Conservation (phyloP, 495 filamentous ascomycete genomes). For the Tetracladium marchalianum region DNA sequence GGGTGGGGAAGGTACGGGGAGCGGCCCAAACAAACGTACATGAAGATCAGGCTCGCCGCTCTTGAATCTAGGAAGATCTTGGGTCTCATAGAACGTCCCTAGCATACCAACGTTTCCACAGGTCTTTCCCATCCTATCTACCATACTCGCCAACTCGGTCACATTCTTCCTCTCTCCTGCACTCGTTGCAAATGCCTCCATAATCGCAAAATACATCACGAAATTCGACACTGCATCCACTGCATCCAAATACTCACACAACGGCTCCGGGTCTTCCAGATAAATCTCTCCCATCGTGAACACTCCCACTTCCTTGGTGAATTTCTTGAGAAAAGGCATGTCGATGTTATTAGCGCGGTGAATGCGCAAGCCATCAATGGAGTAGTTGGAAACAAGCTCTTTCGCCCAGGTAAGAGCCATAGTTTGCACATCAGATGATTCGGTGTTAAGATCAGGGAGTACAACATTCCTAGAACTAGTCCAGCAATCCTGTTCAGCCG, state of each 20-base stretch:
- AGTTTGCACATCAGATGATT: conserved; percentile 40
- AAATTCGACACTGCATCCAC: conserved; percentile 45
- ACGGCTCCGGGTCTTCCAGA: conserved; percentile 45
- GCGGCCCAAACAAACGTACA: background rate
- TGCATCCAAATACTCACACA: conserved; percentile 53
- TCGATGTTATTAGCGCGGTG: conserved; percentile 68
- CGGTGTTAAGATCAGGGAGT: conserved; percentile 63
- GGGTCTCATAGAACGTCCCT: conserved; percentile 7
- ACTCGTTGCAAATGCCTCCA: too few relatives aligned
- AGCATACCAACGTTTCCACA: conserved; percentile 7
- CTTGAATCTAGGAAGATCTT: conserved; percentile 5
- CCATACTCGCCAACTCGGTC: too few relatives aligned
- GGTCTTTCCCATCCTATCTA: conserved; percentile 32
- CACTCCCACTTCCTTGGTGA: conserved; percentile 54
- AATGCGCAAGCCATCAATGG: conserved; percentile 69
- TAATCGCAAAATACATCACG: too few relatives aligned
- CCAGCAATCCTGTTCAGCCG: conserved; percentile 42
- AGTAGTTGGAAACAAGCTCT: conserved; percentile 54
- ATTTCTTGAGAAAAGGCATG: conserved; percentile 58
- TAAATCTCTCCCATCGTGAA: conserved; percentile 59
- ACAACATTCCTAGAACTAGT: conserved; percentile 49
- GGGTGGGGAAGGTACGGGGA: background rate
- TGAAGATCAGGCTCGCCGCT: background rate
- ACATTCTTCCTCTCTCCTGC: too few relatives aligned
- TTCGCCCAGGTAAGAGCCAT: conserved; percentile 59